Percentiles rank a stretch among this genome's conserved stretches.
These are phyloP conservation scores for Ustilaginoidea virens DNA, from an alignment of 2,329 filamentous ascomycete species.

Conservation along the genomic window DNA sequence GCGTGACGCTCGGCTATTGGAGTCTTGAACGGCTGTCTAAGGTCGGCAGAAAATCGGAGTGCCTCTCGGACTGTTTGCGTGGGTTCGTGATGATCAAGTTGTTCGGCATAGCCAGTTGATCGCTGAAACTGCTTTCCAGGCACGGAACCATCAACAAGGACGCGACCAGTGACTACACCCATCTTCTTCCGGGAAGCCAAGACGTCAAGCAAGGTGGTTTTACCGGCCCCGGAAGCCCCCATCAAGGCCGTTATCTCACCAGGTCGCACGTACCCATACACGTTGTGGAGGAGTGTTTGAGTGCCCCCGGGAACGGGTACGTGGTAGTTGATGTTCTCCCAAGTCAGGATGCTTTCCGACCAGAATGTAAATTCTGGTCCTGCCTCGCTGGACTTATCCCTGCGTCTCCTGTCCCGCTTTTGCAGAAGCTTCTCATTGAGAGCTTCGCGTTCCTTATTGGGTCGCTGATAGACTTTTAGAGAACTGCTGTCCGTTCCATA, in stretches of 20 bases:
- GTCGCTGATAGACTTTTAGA: slow-evolving; percentile 60
- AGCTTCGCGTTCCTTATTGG: slow-evolving; percentile 48
- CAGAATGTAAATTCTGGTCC: slow-evolving; percentile 37
- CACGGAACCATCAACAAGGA: slow-evolving; percentile 39
- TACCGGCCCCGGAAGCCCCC: slow-evolving; percentile 74
- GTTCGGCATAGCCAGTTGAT: slow-evolving; percentile 46
- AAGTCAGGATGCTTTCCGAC: slow-evolving; percentile 60
- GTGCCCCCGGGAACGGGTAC: slow-evolving; percentile 43
- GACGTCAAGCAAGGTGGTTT: slow-evolving; percentile 73
- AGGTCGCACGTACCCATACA: slow-evolving; percentile 58
- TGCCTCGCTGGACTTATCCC: slow-evolving; percentile 27
- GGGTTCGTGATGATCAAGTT: slow-evolving; percentile 46
- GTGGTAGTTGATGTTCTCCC: slow-evolving; percentile 72
- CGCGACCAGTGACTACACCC: slow-evolving; percentile 40
- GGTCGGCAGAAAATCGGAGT: slow-evolving; percentile 44
- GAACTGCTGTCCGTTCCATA: slow-evolving; percentile 70
- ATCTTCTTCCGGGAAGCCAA: slow-evolving; percentile 47
- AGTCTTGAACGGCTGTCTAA: slow-evolving; percentile 40
- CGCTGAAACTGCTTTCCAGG: slow-evolving; percentile 46
- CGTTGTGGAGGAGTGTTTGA: slow-evolving; percentile 36
- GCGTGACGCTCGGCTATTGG: slow-evolving; percentile 38
- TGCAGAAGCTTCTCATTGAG: slow-evolving; percentile 47
- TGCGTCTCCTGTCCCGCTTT: slow-evolving; percentile 41
- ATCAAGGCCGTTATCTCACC: slow-evolving; percentile 67
- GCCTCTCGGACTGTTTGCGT: slow-evolving; percentile 49